A percentile compares a stretch with the other conserved stretches of the same genome.
These are phyloP conservation scores for Phytophthora litchii DNA, from an alignment of 352 stramenopile species.

Conservation along the genomic window DNA sequence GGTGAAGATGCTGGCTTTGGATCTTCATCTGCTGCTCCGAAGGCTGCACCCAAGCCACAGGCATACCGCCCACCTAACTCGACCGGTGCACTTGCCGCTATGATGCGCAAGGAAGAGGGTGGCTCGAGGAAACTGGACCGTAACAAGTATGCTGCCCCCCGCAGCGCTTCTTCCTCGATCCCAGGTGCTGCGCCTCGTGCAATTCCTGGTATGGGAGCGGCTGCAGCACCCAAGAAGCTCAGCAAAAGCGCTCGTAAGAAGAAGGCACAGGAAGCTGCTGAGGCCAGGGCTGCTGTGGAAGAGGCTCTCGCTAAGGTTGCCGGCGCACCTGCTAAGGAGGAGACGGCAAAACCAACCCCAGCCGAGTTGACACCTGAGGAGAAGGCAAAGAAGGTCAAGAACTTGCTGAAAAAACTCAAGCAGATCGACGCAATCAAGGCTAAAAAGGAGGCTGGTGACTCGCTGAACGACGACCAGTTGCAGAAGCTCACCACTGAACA, in stretches of 20 bases:
- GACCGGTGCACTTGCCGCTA: slow-evolving; percentile 91
- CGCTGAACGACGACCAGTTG: slow-evolving; percentile 82
- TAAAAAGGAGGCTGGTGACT: slow-evolving; percentile 71
- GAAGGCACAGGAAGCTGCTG: slow-evolving; percentile 79
- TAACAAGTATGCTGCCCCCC: slow-evolving; percentile 81
- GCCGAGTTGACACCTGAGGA: slow-evolving; percentile 68
- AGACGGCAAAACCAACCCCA: slow-evolving; percentile 17
- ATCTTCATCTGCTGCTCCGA: slow-evolving; percentile 44
- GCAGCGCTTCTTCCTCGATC: slow-evolving; percentile 35
- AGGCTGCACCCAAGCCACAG: slow-evolving; percentile 66
- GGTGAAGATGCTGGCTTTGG: slow-evolving; percentile 42
- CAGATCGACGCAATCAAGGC: slow-evolving; percentile 87
- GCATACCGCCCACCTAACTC: slow-evolving; percentile 90
- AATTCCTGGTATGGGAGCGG: slow-evolving; percentile 73
- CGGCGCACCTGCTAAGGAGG: slow-evolving; percentile 30
- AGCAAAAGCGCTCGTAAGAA: slow-evolving; percentile 87
- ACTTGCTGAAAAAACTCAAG: slow-evolving; percentile 87
- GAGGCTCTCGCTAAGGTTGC: slow-evolving; percentile 55
- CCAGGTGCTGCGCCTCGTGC: slow-evolving; percentile 51
- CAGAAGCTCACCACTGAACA: slow-evolving; percentile 77
- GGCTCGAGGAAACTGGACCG: slow-evolving; percentile 83
- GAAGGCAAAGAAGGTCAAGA: slow-evolving; percentile 88
- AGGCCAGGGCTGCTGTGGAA: slow-evolving; percentile 69
- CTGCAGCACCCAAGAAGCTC: slow-evolving; percentile 63
- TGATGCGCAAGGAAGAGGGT: slow-evolving; percentile 91